Evolutionary conservation across 495 filamentous ascomycete genomes (phyloP).

Genomic region (Penicillium waksmanii): DNA sequence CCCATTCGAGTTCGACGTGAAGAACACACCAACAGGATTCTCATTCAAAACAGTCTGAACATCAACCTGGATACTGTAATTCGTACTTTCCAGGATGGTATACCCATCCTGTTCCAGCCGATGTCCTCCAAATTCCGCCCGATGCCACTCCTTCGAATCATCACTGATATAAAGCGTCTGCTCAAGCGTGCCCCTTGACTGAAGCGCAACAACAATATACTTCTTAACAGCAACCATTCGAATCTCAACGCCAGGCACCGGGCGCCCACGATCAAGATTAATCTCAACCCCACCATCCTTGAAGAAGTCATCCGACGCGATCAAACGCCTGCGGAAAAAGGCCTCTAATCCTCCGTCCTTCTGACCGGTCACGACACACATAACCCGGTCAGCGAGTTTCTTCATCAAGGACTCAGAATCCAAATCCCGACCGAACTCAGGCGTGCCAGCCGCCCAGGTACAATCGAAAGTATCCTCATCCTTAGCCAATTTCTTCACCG

Average conservation of each 20-base stretch:
- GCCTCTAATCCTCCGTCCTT: slow-evolving; percentile 38
- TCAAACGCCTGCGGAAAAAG: slow-evolving; percentile 50
- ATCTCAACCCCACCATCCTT: slow-evolving; percentile 64
- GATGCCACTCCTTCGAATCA: slow-evolving; percentile 83
- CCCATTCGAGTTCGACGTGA: slow-evolving; percentile 94
- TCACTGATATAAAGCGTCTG: slow-evolving; percentile 84
- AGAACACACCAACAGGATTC: slow-evolving; percentile 79
- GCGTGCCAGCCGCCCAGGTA: slow-evolving; percentile 78
- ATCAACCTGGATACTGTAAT: slow-evolving; percentile 96
- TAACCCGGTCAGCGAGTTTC: slow-evolving; percentile 58
- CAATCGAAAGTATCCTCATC: slow-evolving; percentile 64
- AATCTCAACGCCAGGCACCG: slow-evolving; percentile 79
- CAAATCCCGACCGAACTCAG: slow-evolving; percentile 67
- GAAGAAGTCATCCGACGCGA: slow-evolving; percentile 83
- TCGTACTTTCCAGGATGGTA: slow-evolving; percentile 90
- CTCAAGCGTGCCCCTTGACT: slow-evolving; percentile 78
- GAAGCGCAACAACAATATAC: slow-evolving; percentile 81
- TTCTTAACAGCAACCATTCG: slow-evolving; percentile 69
- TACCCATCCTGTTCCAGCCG: slow-evolving; percentile 84
- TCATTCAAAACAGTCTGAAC: slow-evolving; percentile 69
- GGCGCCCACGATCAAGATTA: slow-evolving; percentile 69
- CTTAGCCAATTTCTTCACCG: slow-evolving; percentile 60
- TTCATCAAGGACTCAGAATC: slow-evolving; percentile 55
- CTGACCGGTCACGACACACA: slow-evolving; percentile 79
- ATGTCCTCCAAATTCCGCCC: slow-evolving; percentile 85